Evolutionary conservation across 2,329 filamentous ascomycete genomes (phyloP), one percentile per base, ranked within the genome.

Genomic region (Colletotrichum australisinense): DNA sequence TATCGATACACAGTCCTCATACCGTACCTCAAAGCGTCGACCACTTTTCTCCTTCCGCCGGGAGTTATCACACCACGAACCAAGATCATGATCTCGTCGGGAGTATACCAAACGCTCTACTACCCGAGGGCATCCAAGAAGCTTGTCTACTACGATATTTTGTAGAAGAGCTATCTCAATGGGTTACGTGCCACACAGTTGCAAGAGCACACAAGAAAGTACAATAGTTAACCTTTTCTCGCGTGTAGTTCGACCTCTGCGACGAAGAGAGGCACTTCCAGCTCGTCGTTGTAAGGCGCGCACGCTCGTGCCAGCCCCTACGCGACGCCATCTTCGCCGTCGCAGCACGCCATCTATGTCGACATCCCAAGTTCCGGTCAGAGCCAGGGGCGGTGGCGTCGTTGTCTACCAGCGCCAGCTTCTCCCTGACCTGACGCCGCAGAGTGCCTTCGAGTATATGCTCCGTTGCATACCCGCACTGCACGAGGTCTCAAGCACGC

Each of bases 251-350:
- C 68, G 83, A 84, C 35, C 77, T 84, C 1, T 84, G 83, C 22
- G 83, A 84, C n/a, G 81, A 83, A 19, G 77, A 81, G 46, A 75
- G 83, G 5, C 83, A 84, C 55, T 84, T 84, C 46, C 82, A 84
- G 46, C 76, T 84, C 8, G 78, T 83, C 1, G 83, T 84, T 1
- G 82, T 82, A 0, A 63, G 80, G 22, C 76, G 79, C 12, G 83
- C 83, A 3, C 78, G 80, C 12, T 76, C 79, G 2, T 82, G 84
- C 22, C 77, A 83, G 8, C 82, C 83, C 6, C 76, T 84, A 0
- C 79, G 84, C n/a, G 80, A 84, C 59, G 81, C 83, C 38, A 81
- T 84, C n/a, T 84, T 84, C 63, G 83, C 83, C 1, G 79, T 84
- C 0, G 82, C 83, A 5, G 81, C 83, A 0, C 82, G 83, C 5